phyloP scores from a whole-genome alignment of 441 rosid species.

The Arabidopsis lyrata region DNA sequence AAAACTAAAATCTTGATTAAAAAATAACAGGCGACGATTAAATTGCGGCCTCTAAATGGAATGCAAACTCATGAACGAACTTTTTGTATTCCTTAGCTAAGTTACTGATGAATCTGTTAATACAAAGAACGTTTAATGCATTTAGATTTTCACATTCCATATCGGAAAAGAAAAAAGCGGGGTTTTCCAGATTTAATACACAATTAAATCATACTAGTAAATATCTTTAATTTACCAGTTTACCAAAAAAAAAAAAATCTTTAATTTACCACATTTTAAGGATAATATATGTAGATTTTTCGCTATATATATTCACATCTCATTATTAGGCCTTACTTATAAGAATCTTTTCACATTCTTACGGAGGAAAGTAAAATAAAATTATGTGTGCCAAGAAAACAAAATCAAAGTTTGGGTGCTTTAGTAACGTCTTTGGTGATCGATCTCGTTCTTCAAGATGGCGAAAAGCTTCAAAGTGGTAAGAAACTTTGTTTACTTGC shows the following conservation, averaged over 20 bases:
- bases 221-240: background rate
- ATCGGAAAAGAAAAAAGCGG: slow-evolving; percentile 21
- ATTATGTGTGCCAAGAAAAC: background rate
- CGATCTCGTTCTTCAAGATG: slow-evolving; percentile 27
- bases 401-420: slow-evolving; percentile 26
- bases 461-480: slow-evolving; percentile 49
- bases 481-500: slow-evolving; percentile 14
- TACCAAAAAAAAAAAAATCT: too few species aligned
- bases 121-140: slow-evolving; percentile 6
- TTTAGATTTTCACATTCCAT: slow-evolving; percentile 27
- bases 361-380: background rate
- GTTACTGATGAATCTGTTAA: slow-evolving; percentile 4
- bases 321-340: background rate
- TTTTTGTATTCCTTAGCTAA: background rate
- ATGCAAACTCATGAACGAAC: slow-evolving; percentile 9
- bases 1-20: background rate
- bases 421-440: slow-evolving; percentile 18
- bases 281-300: background rate
- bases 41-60: slow-evolving; percentile 7
- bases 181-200: slow-evolving; percentile 12
- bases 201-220: slow-evolving; percentile 13
- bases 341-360: slow-evolving; percentile 27
- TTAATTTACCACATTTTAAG: background rate
- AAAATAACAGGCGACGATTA: slow-evolving; percentile 9
- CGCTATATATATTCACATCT: slow-evolving; percentile 18